Base-by-base conservation (phyloP, 805 yeast species). In the Monosporozyma aerobia region DNA sequence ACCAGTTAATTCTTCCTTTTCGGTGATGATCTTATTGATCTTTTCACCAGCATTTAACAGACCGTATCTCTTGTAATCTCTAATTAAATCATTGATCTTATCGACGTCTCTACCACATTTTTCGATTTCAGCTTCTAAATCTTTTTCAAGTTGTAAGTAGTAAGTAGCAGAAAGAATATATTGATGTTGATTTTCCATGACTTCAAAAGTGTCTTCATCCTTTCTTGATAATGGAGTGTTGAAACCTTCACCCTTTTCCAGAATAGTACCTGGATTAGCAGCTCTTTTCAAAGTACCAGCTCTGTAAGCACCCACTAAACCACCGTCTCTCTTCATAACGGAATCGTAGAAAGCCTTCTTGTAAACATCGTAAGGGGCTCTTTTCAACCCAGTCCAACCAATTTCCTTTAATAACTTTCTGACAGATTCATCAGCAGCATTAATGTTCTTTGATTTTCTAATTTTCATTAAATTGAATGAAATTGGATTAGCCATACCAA, bases 301-400 rank as follows among this genome's bases (percentile, higher is more conserved):
- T 63, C 79, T 80, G 66, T 81, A 84, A 10, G 97, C 96, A 62
- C 79, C 77, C 50, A 89, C 77, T 61, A 87, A 73, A 22, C 88
- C 87, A 53, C 95, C 96, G 58, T 75, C 78, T 61, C 78, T 74
- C 58, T 81, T 77, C 66, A 86, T 80, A 63, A 77, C 76, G 59
- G 69, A 70, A 48, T 82, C 80, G 62, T 90, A 80, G 75, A 81
- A 84, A 61, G 71, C 75, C 55, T 82, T 85, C 60, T 78, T 78
- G 76, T 83, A 92, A 57, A 81, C 89, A 33, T 80, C 83, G 29
- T 80, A 70, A 19, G 83, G 76, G 16, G 85, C 83, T 59, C 83
- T 82, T 68, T 82, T 84, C 30, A 90, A 78, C 49, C 96, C 95
- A 14, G 96, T 87, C 97, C 97, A 92, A 48, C 98, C 98, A 59